Conservation (phyloP, 2,329 filamentous ascomycete species). For the Botrytis galanthina region DNA sequence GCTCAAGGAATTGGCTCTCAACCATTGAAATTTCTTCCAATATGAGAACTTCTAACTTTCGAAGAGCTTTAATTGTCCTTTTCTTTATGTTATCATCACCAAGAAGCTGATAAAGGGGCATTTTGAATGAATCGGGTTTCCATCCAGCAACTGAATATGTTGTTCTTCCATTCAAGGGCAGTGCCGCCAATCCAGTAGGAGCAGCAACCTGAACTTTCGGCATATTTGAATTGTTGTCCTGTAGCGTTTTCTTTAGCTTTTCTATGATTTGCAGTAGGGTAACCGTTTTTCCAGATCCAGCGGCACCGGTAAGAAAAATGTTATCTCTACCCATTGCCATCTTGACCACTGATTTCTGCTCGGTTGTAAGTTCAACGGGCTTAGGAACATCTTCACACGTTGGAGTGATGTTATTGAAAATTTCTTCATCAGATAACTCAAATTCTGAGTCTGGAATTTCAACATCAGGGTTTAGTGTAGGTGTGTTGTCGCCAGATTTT, state of each 20-base stretch:
- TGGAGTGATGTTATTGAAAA: neutral
- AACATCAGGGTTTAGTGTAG: neutral
- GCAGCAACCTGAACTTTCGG: constrained; percentile 31
- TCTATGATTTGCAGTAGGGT: constrained; percentile 31
- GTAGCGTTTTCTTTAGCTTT: neutral
- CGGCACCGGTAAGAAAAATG: constrained; percentile 37
- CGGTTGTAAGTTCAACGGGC: constrained; percentile 27
- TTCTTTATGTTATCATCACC: neutral
- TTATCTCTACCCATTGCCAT: constrained; percentile 33
- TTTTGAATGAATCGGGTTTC: constrained; percentile 31
- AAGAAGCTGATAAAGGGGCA: constrained; percentile 21
- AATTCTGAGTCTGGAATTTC: constrained; percentile 4
- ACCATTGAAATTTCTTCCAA: constrained; percentile 38
- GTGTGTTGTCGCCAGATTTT: neutral
- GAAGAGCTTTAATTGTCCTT: constrained; percentile 16
- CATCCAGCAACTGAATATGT: constrained; percentile 34
- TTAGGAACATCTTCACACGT: neutral
- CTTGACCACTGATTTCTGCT: constrained; percentile 30
- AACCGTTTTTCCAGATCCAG: constrained; percentile 33
- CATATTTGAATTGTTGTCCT: neutral
- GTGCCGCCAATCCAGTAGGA: constrained; percentile 34
- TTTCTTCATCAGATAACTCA: constrained; percentile 3
- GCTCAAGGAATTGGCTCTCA: constrained; percentile 33
- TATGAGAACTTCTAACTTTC: constrained; percentile 26
- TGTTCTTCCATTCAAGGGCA: constrained; percentile 33